Percentiles rank a stretch among this genome's conserved stretches.
These are phyloP conservation scores for Saposhnikovia divaricata DNA, from an alignment of 129 eudicot species.

Conservation along the genomic window DNA sequence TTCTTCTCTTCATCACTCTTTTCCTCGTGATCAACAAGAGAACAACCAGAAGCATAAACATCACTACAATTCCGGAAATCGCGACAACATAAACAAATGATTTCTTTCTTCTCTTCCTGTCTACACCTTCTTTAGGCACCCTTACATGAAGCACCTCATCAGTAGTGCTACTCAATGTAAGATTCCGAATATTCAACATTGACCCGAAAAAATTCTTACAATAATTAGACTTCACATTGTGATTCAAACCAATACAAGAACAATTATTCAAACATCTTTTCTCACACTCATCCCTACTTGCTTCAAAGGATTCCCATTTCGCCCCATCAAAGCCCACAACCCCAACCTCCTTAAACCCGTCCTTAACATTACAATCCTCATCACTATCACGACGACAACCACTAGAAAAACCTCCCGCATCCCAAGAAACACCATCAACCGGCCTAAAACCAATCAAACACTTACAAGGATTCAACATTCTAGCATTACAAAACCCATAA, in stretches of 20 bases:
- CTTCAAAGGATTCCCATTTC: conserved; percentile 25
- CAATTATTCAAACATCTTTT: conserved; percentile 54
- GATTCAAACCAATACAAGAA: conserved; percentile 53
- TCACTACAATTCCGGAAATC: conserved; percentile 26
- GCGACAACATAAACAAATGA: conserved; percentile 18
- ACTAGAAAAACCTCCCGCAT: conserved; percentile 48
- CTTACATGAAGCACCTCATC: conserved; percentile 42
- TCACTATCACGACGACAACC: conserved; percentile 49
- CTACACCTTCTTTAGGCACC: conserved; percentile 22
- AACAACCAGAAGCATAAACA: conserved; percentile 15
- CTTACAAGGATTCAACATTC: conserved; percentile 35
- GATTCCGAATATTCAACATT: conserved; percentile 54
- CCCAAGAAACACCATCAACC: conserved; percentile 42
- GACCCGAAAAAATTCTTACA: conserved; percentile 63
- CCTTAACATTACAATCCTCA: conserved; percentile 26
- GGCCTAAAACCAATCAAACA: conserved; percentile 57
- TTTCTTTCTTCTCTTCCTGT: conserved; percentile 16
- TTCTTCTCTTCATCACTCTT: conserved; percentile 31
- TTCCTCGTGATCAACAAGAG: conserved; percentile 26
- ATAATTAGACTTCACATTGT: conserved; percentile 32
- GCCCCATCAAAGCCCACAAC: conserved; percentile 43
- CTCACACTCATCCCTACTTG: conserved; percentile 45
- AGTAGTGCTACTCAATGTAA: conserved; percentile 37
- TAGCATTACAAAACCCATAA: conserved; percentile 47
- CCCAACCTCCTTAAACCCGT: conserved; percentile 55